Percentiles rank a stretch among this genome's conserved stretches.
Evolutionary conservation across 2,329 filamentous ascomycete species (phyloP).

Genomic region (Xylariaceae sp.): DNA sequence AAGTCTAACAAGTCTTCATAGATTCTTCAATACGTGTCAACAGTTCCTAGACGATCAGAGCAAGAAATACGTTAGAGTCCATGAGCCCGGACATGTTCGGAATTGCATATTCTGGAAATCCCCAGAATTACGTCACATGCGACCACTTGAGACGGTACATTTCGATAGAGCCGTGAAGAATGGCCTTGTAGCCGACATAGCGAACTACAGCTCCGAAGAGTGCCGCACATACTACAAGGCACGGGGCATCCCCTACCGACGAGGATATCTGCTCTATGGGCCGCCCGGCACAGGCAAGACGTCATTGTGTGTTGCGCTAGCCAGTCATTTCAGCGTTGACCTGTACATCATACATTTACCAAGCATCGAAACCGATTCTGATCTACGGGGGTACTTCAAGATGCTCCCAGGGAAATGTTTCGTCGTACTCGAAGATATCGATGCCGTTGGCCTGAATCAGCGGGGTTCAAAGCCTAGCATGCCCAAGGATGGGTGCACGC

Average conservation of each 20-base stretch:
- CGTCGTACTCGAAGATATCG: constrained; percentile 63
- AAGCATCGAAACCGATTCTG: constrained; percentile 28
- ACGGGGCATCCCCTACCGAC: constrained; percentile 75
- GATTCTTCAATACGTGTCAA: constrained; percentile 40
- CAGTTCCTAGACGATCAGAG: constrained; percentile 45
- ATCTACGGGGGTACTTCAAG: constrained; percentile 43
- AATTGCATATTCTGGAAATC: constrained; percentile 16
- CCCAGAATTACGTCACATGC: constrained; percentile 45
- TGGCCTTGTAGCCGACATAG: constrained; percentile 70
- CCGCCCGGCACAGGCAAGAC: constrained; percentile 77
- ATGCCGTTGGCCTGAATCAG: constrained; percentile 54
- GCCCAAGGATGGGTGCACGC: constrained; percentile 51
- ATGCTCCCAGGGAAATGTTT: constrained; percentile 45
- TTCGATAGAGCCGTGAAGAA: constrained; percentile 56
- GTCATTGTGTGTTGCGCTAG: constrained; percentile 76
- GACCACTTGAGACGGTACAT: constrained; percentile 46
- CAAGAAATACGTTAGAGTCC: constrained; percentile 46
- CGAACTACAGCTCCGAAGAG: constrained; percentile 61
- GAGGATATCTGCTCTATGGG: constrained; percentile 75
- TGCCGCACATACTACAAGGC: constrained; percentile 71
- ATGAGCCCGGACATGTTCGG: constrained; percentile 34
- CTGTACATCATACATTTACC: constrained; percentile 77
- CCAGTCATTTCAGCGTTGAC: constrained; percentile 73
- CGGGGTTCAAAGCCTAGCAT: constrained; percentile 29
- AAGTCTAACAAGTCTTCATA: too few relatives aligned